Base-by-base conservation (phyloP, 352 stramenopile species). In the Sclerospora graminicola region DNA sequence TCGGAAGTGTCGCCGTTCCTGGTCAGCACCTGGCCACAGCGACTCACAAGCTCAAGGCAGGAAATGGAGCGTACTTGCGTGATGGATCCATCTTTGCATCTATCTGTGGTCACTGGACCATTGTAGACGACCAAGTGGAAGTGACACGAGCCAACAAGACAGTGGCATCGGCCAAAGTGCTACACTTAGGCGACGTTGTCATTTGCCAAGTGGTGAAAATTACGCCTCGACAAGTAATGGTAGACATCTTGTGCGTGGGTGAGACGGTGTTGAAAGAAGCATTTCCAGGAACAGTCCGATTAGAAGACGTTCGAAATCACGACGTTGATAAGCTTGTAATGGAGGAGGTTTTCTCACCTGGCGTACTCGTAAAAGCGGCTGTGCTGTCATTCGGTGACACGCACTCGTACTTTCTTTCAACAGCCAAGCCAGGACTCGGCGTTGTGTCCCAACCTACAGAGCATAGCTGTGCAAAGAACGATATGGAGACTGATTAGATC, bases 381-480 rank as follows among this genome's bases (percentile, higher is more conserved):
- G 80, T 91, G 56, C 69, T 91, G 23, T 91, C 80, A n/a, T 87
- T 87, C 18, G 80, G 80, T 14, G 77, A 91, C 56, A 84, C 72
- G n/a, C 71, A 77, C 5, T 88, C 80, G 5, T 91, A 89, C 60
- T 91, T 88, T 42, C 51, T 91, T 0, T 89, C 77, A 5, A 91
- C 77, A 20, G 76, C 80, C 14, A 81, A 80, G 40, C 23, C 70
- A 19, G 80, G 75, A 24, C 49, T 91, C 13, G 80, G 80, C 7
- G 64, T 89, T 15, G 61, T 91, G 27, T 66, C 58, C 15, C 57
- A 49, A 13, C 54, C 56, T 14, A 48, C 54, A 54, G 47, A 72
- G 20, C 41, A 70, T 13, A 50, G 63, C 30, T 41, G 57, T 43
- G 50, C 66, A 13, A 54, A 33, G 33, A 58, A 48, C 31, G 59